Percentiles rank a stretch among this genome's conserved stretches.
These are phyloP conservation scores for Myxozyma udenii DNA, from an alignment of 805 yeast species.

Conservation along the genomic window DNA sequence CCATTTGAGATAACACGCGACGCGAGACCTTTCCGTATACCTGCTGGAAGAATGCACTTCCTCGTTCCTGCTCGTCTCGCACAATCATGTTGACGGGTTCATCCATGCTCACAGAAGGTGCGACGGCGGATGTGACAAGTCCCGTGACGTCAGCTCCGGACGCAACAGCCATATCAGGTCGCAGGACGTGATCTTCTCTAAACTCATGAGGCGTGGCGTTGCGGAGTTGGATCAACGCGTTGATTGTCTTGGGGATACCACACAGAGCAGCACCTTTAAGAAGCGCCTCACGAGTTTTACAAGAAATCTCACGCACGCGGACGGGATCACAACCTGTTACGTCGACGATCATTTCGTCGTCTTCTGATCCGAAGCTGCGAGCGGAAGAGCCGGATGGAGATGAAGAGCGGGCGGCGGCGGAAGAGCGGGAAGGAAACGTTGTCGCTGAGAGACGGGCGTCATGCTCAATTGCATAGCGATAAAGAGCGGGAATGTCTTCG, in stretches of 20 bases:
- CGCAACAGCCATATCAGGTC: slow-evolving; percentile 4
- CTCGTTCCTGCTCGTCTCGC: slow-evolving; percentile 42
- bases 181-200: slow-evolving; percentile 36
- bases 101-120: not conserved
- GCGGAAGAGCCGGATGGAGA: not conserved
- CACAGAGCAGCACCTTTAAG: slow-evolving; percentile 74
- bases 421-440: not conserved
- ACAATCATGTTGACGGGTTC: slow-evolving; percentile 29
- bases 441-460: slow-evolving; percentile 9
- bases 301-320: slow-evolving; percentile 41
- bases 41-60: slow-evolving; percentile 64
- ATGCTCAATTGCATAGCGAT: slow-evolving; percentile 58
- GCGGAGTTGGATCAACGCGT: slow-evolving; percentile 63
- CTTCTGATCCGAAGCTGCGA: slow-evolving; percentile 18
- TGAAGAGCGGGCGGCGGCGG: not conserved
- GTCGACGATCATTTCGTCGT: slow-evolving; percentile 18
- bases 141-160: not conserved
- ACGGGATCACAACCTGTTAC: slow-evolving; percentile 18
- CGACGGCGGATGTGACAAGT: no score
- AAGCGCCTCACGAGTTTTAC: slow-evolving; percentile 69
- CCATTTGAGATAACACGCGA: slow-evolving; percentile 65
- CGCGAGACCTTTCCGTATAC: slow-evolving; percentile 72
- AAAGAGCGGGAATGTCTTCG: slow-evolving; percentile 69
- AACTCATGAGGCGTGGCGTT: slow-evolving; percentile 59
- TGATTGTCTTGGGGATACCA: slow-evolving; percentile 84